Percentiles rank a stretch among this genome's conserved stretches.
Evolutionary conservation across 2,329 filamentous ascomycete species (phyloP).

Genomic region (Fusarium sp.): DNA sequence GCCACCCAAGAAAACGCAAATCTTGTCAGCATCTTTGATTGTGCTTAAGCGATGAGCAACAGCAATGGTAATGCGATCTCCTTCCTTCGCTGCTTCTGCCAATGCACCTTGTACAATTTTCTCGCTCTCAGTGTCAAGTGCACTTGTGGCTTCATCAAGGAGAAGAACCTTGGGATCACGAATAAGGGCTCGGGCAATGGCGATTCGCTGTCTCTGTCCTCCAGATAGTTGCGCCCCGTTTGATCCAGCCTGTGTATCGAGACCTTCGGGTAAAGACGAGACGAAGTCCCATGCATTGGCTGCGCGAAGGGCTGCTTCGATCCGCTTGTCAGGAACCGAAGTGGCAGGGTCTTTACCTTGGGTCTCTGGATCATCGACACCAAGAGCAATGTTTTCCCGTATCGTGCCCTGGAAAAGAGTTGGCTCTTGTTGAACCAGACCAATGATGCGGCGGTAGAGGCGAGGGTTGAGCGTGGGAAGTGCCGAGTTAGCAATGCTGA

Average conservation of each 20-base stretch:
- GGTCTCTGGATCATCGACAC: conserved; percentile 32
- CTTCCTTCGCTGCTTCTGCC: conserved; percentile 75
- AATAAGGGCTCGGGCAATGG: conserved; percentile 71
- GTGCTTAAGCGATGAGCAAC: conserved; percentile 93
- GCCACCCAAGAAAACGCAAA: conserved; percentile 68
- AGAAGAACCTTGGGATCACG: conserved; percentile 39
- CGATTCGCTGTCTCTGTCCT: conserved; percentile 73
- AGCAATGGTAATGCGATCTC: conserved; percentile 57
- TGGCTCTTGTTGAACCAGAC: conserved; percentile 67
- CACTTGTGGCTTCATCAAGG: conserved; percentile 41
- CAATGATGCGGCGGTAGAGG: conserved; percentile 61
- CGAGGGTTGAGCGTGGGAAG: conserved; percentile 54
- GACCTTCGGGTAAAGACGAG: conserved; percentile 53
- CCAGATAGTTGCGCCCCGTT: conserved; percentile 73
- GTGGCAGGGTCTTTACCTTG: conserved; percentile 2
- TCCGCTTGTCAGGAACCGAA: conserved; percentile 42
- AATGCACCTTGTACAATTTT: conserved; percentile 78
- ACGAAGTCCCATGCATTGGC: conserved; percentile 62
- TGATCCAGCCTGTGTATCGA: conserved; percentile 69
- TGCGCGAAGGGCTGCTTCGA: conserved; percentile 57
- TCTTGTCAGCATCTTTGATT: conserved; percentile 77
- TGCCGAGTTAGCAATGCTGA: conserved; percentile 57
- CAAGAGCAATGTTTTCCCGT: conserved; percentile 77
- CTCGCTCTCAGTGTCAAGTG: conserved; percentile 42
- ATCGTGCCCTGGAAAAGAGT: conserved; percentile 82